Conservation (phyloP, 805 yeast genomes). For the Candida ortonii region DNA sequence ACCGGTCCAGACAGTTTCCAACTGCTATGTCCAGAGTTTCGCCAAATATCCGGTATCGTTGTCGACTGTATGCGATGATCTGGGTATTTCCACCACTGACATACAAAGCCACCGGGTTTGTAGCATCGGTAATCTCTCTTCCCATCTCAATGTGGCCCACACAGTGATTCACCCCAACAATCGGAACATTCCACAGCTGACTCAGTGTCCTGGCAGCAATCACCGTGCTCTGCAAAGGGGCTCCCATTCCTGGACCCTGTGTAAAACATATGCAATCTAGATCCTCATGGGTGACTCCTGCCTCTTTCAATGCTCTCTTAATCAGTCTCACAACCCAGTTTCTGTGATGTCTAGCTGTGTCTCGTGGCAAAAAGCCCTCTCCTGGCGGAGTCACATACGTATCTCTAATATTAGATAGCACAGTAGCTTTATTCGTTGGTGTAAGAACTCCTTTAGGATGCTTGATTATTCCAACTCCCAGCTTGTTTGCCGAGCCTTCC, state of each 20-base stretch:
- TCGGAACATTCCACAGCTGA: conserved; percentile 75
- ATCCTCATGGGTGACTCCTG: conserved; percentile 47
- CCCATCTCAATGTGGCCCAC: conserved; percentile 99
- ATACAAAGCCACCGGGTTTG: conserved; percentile 93
- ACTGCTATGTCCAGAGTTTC: conserved; percentile 97
- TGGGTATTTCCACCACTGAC: conserved; percentile 99
- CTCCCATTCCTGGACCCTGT: conserved; percentile 99
- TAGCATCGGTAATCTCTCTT: conserved; percentile 94
- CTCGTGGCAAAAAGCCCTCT: conserved; percentile 95
- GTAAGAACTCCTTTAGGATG: conserved; percentile 64
- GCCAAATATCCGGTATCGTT: conserved; percentile 96
- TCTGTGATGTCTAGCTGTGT: conserved; percentile 94
- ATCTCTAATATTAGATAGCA: conserved; percentile 88
- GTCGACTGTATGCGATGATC: conserved; percentile 93
- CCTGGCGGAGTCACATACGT: conserved; percentile 97
- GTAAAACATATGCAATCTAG: conserved; percentile 87
- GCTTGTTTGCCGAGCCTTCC: conserved; percentile 96
- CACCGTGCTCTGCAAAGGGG: conserved; percentile 91
- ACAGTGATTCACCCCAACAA: conserved; percentile 96
- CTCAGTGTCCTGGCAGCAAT: conserved; percentile 86
- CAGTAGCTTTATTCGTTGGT: conserved; percentile 60
- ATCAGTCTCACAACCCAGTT: conserved; percentile 88
- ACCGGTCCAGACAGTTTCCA: conserved; percentile 94
- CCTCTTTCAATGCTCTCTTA: conserved; percentile 60
- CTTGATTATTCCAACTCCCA: conserved; percentile 88